Percentiles rank a stretch among this genome's conserved stretches.
These are phyloP conservation scores for Cetradonia linearis DNA, from an alignment of 495 filamentous ascomycete genomes.

Conservation along the genomic window DNA sequence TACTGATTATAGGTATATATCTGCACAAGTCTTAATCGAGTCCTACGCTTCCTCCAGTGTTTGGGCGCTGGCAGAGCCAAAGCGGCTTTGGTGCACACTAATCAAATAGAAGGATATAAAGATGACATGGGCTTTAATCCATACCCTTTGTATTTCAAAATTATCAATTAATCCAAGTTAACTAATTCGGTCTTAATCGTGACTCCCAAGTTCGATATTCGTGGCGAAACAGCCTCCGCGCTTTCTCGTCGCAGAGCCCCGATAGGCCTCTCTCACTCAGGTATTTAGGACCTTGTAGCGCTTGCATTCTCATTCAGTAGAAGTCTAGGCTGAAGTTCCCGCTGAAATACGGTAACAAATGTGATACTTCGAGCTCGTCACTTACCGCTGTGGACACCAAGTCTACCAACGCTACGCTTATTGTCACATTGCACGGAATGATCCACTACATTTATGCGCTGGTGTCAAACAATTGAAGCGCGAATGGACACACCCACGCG, in stretches of 20 bases:
- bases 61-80: not conserved
- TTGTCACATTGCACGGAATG: constrained; percentile 61
- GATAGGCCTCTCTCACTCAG: not conserved
- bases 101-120: not conserved
- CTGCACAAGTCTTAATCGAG: not conserved
- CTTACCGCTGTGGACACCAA: constrained; percentile 50
- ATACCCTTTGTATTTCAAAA: not conserved
- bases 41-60: not conserved
- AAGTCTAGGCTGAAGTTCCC: not conserved
- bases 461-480: constrained; percentile 49
- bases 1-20: not conserved
- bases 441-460: constrained; percentile 52
- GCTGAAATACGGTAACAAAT: constrained; percentile 30
- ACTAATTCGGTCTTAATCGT: not conserved
- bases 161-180: not conserved
- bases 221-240: not conserved
- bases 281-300: not conserved
- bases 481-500: constrained; percentile 38
- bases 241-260: not conserved
- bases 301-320: not conserved
- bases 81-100: not conserved
- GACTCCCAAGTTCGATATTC: not conserved
- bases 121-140: not conserved
- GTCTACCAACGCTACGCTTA: constrained; percentile 46
- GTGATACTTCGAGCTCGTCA: constrained; percentile 58